Conservation (phyloP, 2,329 filamentous ascomycete genomes). For the Tolypocladium tropicale region DNA sequence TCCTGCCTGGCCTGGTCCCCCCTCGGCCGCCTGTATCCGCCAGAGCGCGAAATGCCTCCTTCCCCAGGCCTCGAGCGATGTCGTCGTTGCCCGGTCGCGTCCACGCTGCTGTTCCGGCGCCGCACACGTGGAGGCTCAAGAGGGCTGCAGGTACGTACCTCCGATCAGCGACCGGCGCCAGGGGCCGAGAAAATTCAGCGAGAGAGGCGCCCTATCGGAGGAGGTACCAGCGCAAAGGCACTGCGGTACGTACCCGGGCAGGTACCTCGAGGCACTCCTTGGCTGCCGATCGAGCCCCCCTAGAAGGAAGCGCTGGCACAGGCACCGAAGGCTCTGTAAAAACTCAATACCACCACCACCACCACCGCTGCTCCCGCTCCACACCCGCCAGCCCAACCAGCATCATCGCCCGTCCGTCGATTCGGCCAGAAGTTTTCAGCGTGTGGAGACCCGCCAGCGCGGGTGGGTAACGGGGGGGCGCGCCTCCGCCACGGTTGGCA, state of each 20-base stretch:
- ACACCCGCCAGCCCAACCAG: background rate
- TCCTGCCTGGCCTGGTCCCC: too few relatives aligned
- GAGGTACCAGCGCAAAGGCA: background rate
- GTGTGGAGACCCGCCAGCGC: background rate
- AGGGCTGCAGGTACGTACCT: background rate
- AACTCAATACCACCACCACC: background rate
- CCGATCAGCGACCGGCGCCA: background rate
- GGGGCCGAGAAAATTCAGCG: background rate
- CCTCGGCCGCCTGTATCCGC: background rate
- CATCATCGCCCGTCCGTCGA: background rate
- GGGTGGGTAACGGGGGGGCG: background rate
- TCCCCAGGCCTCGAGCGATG: background rate
- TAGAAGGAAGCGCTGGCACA: background rate
- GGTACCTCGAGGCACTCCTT: too few relatives aligned
- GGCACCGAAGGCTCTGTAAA: background rate
- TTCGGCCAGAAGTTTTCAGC: background rate
- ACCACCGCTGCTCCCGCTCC: too few relatives aligned
- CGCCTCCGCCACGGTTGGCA: background rate
- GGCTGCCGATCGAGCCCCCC: background rate
- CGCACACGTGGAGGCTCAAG: background rate
- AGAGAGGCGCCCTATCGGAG: background rate
- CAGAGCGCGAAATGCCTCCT: background rate
- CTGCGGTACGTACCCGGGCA: background rate
- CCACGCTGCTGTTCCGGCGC: too few relatives aligned
- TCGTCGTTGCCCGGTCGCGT: too few relatives aligned